Percentiles rank a stretch among this genome's conserved stretches.
Evolutionary conservation across 106 monocot genomes (phyloP).

Genomic region (Vanilla planifolia): DNA sequence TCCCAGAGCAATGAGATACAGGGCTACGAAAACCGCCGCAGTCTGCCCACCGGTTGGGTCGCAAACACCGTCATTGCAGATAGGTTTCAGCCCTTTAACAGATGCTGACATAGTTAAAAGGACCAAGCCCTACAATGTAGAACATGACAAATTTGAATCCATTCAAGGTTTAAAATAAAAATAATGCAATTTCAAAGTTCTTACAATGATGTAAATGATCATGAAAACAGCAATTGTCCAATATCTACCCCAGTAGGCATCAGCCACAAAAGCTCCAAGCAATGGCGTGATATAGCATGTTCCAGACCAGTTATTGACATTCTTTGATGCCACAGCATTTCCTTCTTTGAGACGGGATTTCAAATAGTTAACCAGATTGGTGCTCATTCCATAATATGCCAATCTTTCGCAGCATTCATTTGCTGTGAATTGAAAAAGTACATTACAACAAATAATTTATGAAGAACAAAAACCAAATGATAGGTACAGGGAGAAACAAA

Average conservation of each 20-base stretch:
- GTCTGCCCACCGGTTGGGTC: conserved; percentile 21
- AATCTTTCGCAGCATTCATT: conserved; percentile 56
- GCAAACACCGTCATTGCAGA: conserved; percentile 20
- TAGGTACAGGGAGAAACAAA: neutral
- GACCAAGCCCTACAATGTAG: conserved; percentile 23
- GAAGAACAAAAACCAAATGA: neutral
- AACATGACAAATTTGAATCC: neutral
- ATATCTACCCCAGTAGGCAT: conserved; percentile 47
- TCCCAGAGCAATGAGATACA: conserved; percentile 37
- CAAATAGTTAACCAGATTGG: conserved; percentile 47
- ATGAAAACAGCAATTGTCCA: conserved; percentile 48
- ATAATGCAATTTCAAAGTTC: neutral
- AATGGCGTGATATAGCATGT: conserved; percentile 54
- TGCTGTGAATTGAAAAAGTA: conserved; percentile 8
- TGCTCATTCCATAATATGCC: conserved; percentile 54
- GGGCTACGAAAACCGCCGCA: conserved; percentile 20
- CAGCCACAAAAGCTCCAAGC: conserved; percentile 52
- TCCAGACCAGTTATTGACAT: conserved; percentile 54
- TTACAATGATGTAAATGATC: conserved; percentile 31
- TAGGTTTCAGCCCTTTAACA: conserved; percentile 29
- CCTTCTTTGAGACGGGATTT: conserved; percentile 30
- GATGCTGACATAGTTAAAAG: conserved; percentile 31
- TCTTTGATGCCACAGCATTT: conserved; percentile 38
- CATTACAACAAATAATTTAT: neutral
- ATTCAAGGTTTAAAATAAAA: neutral